Percentiles rank a stretch among this genome's conserved stretches.
phyloP scores from a whole-genome alignment of 495 filamentous ascomycete genomes.

The Podospora anserina region DNA sequence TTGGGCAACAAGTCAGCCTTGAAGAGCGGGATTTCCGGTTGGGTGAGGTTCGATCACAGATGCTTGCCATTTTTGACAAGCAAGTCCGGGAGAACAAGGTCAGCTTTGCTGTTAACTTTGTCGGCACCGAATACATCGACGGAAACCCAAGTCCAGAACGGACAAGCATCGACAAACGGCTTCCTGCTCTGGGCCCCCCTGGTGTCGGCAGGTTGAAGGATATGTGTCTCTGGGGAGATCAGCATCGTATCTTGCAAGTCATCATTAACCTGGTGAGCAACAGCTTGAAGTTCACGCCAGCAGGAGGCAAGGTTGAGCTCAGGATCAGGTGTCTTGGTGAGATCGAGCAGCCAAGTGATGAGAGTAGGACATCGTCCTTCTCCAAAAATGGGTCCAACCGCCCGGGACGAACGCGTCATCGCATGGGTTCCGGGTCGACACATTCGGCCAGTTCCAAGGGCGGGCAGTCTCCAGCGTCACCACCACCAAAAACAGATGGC shows the following conservation, averaged over 20 bases:
- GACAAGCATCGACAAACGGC: slow-evolving; percentile 37
- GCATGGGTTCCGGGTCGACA: slow-evolving; percentile 49
- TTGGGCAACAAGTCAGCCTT: slow-evolving; percentile 69
- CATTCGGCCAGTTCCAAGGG: slow-evolving; percentile 47
- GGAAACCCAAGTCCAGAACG: slow-evolving; percentile 32
- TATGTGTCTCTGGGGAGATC: slow-evolving; percentile 80
- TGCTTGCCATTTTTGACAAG: slow-evolving; percentile 82
- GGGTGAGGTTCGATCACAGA: slow-evolving; percentile 72
- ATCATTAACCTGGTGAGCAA: slow-evolving; percentile 93
- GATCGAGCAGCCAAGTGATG: slow-evolving; percentile 33
- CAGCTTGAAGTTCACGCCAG: slow-evolving; percentile 86
- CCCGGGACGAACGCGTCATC: slow-evolving; percentile 38
- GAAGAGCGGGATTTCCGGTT: slow-evolving; percentile 85
- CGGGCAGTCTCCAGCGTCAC: slow-evolving; percentile 23
- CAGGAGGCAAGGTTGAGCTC: slow-evolving; percentile 68
- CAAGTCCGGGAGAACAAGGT: slow-evolving; percentile 78
- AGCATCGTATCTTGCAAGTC: slow-evolving; percentile 82
- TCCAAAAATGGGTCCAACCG: slow-evolving; percentile 45
- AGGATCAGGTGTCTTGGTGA: slow-evolving; percentile 70
- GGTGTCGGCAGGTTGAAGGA: slow-evolving; percentile 66
- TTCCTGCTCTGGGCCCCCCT: slow-evolving; percentile 53
- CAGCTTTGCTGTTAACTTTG: slow-evolving; percentile 65
- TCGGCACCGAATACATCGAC: slow-evolving; percentile 48
- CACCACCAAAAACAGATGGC: slow-evolving; percentile 29
- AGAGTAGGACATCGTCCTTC: slow-evolving; percentile 50